A percentile compares a stretch with the other conserved stretches of the same genome.
Conservation (phyloP, 176 grass and related monocot species). For the Ampelocalamus luodianensis region DNA sequence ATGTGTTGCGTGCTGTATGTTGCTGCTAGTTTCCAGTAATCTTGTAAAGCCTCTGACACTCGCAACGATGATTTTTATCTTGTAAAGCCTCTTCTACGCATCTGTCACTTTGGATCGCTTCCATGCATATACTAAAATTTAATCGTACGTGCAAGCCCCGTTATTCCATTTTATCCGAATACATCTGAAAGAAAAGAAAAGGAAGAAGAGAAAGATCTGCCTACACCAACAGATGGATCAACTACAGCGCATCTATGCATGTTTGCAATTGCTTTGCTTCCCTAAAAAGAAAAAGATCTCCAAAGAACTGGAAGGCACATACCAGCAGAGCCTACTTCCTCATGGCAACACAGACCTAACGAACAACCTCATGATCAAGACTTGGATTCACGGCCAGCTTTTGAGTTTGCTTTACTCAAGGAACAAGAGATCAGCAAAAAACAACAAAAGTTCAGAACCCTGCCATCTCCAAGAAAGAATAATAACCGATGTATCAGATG, state of each 20-base stretch:
- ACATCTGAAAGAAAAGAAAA: neutral
- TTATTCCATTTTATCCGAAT: neutral
- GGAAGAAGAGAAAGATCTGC: neutral
- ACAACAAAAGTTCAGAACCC: slow-evolving; percentile 22
- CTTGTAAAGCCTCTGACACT: neutral
- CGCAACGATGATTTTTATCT: neutral
- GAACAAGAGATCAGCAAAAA: slow-evolving; percentile 25
- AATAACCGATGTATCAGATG: neutral
- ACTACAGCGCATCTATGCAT: slow-evolving; percentile 6
- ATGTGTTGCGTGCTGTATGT: neutral
- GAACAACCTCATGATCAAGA: slow-evolving; percentile 61
- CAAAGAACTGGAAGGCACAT: slow-evolving; percentile 16
- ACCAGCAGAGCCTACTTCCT: slow-evolving; percentile 48
- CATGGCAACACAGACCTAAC: slow-evolving; percentile 27
- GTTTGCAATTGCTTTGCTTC: slow-evolving; percentile 36
- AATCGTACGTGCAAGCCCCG: neutral
- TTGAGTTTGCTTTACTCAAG: slow-evolving; percentile 79
- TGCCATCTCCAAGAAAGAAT: neutral
- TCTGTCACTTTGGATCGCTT: neutral
- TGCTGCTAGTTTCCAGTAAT: neutral
- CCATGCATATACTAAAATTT: neutral
- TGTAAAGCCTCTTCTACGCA: neutral
- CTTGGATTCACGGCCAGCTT: slow-evolving; percentile 69
- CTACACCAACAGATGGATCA: neutral
- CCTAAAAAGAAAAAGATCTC: slow-evolving; percentile 48